Evolutionary conservation across 768 basidiomycete species (phyloP), one percentile per base, ranked within the genome.

Genomic region (Mycena floridula): DNA sequence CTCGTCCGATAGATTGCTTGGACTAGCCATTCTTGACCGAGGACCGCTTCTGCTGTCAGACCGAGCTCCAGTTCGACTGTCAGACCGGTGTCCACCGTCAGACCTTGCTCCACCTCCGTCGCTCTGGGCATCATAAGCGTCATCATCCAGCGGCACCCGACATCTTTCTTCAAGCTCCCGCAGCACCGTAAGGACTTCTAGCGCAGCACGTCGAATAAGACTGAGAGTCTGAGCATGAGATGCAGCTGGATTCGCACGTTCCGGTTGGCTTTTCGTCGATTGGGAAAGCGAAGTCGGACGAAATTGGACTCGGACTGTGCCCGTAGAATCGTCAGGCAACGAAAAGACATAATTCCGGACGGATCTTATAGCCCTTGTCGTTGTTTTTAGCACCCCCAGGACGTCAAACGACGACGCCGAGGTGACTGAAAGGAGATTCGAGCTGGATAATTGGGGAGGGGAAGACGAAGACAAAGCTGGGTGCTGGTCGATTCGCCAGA

Each of bases 321-420:
- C 76, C 13, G 77, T 68, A 2, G 73, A 76, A 46, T 90, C 86
- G 55, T 90, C 82, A 0, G 89, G 90, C 12, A 93, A 76, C 0
- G 85, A 80, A 25, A 93, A 68, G 16, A 92, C 66, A 59, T 92
- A 93, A 59, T 89, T 89, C 11, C 91, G 77, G 25, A 89, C 85
- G 12, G 84, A 82, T 25, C 92, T 80, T 38, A 96, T 81, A 4
- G 87, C 81, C 30, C 74, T 76, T 6, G 90, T 91, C 0, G 91
- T 93, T 1, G 72, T 79, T 61, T 89, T 84, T 46, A 95, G 76
- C 4, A 82, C 68, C 4, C 68, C 70, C 7, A 94, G 73, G 6
- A 96, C 73, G 49, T 89, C 85, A 40, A 78, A 63, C n/a, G n/a
- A 45, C 24, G 23, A 24, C 25, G 44, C 9, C 46, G 36, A 23